Conservation (phyloP, 331 rosid species). For the Quercus phellos region DNA sequence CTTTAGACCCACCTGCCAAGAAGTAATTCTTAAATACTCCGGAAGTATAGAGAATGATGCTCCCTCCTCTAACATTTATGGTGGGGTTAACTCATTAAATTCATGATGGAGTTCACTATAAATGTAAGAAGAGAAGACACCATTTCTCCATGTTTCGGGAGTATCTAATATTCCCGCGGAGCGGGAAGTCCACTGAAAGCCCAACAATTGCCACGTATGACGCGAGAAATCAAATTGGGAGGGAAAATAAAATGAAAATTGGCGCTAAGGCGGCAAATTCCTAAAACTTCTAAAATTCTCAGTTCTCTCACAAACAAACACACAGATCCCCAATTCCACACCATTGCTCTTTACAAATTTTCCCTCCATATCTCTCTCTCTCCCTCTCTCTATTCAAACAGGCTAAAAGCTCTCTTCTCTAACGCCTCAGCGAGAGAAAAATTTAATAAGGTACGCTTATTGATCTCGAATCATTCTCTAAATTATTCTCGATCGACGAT, state of each 20-base stretch:
- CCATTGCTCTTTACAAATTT: too few relatives aligned
- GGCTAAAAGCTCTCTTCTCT: too few relatives aligned
- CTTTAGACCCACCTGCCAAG: neutral
- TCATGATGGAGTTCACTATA: too few relatives aligned
- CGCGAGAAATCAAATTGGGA: too few relatives aligned
- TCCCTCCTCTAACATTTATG: too few relatives aligned
- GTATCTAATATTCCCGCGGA: too few relatives aligned
- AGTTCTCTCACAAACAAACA: neutral
- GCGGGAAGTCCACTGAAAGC: neutral
- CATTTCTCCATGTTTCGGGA: too few relatives aligned
- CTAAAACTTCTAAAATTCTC: neutral
- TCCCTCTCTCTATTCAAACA: neutral
- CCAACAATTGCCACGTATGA: neutral
- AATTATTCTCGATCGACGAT: neutral
- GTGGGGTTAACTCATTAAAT: too few relatives aligned
- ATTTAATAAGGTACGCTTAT: slow-evolving; percentile 11
- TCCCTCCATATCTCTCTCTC: neutral
- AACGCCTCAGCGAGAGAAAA: neutral
- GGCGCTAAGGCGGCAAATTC: slow-evolving; percentile 28
- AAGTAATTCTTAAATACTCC: too few relatives aligned
- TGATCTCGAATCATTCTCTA: neutral
- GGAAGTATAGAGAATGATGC: too few relatives aligned
- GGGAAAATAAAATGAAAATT: slow-evolving; percentile 1
- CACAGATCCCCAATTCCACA: neutral
- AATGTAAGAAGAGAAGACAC: too few relatives aligned